phyloP scores from a whole-genome alignment of 345 rosid genomes.

The Rhodamnia rubescens region DNA sequence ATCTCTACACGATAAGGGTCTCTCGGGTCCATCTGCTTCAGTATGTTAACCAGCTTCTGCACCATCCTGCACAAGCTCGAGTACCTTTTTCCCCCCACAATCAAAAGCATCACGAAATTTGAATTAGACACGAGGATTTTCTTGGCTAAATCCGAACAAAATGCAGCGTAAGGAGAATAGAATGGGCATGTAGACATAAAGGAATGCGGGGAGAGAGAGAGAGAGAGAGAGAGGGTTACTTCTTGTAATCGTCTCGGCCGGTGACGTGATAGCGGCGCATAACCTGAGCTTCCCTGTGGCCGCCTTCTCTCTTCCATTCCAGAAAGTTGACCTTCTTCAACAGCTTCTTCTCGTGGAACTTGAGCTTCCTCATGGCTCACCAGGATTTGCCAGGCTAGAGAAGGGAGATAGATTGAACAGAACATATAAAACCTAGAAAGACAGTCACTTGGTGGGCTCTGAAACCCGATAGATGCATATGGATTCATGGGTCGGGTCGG shows the following conservation, averaged over 20 bases:
- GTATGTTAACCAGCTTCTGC: slow-evolving; percentile 64
- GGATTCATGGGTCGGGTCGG: background rate
- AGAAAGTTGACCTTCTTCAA: slow-evolving; percentile 61
- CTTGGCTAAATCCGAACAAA: background rate
- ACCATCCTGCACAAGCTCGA: slow-evolving; percentile 70
- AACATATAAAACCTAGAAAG: background rate
- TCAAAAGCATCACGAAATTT: background rate
- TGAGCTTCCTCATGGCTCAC: slow-evolving; percentile 55
- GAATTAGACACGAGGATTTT: background rate
- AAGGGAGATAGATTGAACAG: background rate
- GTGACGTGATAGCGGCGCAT: slow-evolving; percentile 61
- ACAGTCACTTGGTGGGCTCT: background rate
- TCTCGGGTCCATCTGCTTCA: slow-evolving; percentile 79
- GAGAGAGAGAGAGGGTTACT: slow-evolving; percentile 17
- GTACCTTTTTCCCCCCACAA: slow-evolving; percentile 29
- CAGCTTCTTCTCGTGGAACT: slow-evolving; percentile 61
- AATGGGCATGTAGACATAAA: background rate
- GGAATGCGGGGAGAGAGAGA: too few species aligned
- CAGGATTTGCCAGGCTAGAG: background rate
- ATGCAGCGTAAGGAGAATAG: background rate
- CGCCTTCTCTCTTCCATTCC: slow-evolving; percentile 76
- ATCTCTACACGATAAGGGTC: slow-evolving; percentile 81
- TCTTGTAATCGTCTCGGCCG: slow-evolving; percentile 88
- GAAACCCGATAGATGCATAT: background rate
- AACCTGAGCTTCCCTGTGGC: slow-evolving; percentile 58